Conservation (phyloP, 768 basidiomycete species). For the Suillus fuscotomentosus region DNA sequence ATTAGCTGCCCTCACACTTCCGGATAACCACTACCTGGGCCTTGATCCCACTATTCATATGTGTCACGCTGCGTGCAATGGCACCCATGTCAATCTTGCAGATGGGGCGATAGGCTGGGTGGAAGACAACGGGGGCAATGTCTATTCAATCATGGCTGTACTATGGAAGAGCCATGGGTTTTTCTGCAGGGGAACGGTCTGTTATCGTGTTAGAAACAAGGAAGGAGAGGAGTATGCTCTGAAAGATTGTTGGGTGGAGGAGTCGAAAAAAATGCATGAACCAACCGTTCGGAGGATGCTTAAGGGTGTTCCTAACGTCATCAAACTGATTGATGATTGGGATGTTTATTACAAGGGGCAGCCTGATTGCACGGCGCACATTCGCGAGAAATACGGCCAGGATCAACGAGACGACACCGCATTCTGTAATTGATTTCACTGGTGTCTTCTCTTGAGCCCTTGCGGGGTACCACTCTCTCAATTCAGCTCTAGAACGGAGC, state of each 20-base stretch:
- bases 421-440: not conserved
- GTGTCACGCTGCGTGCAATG: not conserved
- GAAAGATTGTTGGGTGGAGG: not conserved
- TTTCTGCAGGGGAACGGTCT: not conserved
- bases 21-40: not conserved
- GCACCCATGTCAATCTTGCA: not conserved
- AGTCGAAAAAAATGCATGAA: not conserved
- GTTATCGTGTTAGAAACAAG: not conserved
- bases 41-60: not conserved
- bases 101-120: not conserved
- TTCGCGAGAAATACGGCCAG: not conserved
- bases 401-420: no score
- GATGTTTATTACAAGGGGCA: not conserved
- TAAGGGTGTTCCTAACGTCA: not conserved
- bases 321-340: not conserved
- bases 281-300: not conserved
- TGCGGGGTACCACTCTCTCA: not conserved
- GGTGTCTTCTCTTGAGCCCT: not conserved
- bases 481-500: slow-evolving; percentile 1
- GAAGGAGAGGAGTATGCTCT: not conserved
- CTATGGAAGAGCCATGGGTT: not conserved
- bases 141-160: not conserved
- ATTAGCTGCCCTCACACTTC: not conserved
- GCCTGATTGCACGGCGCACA: not conserved
- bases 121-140: not conserved